Evolutionary conservation across 2,329 filamentous ascomycete genomes (phyloP), one percentile per base, ranked within the genome.

Genomic region (Fusarium zealandicum): DNA sequence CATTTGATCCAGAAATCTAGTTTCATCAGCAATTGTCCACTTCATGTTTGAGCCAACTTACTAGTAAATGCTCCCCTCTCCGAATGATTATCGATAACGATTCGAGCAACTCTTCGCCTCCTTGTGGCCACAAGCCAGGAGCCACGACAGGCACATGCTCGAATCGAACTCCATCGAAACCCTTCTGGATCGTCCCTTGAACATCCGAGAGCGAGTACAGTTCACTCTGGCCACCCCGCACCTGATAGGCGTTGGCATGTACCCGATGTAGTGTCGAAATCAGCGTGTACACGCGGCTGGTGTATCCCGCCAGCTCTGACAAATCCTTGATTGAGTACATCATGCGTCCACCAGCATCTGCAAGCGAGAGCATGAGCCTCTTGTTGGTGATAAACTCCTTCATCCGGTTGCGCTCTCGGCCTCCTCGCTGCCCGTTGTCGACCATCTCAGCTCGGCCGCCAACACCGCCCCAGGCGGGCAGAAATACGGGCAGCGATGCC

Each of bases 311-410:
- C 28, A 99, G 81, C 72, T 99, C 95, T 2, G 93, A 93, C 30
- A 99, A 84, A 70, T 99, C 96, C 76, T 99, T 99, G 80, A 99
- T 96, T 58, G 90, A 95, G 79, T 99, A 99, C 95, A 99, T 99
- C 92, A 99, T 97, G 39, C 95, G 85, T 20, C 93, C 93, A 54
- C 95, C 95, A 2, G 95, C 95, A 74, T 99, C 95, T 9, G 95
- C 95, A 31, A 99, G 83, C 13, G 93, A 98, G 27, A 99, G 83
- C 95, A 99, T 98, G 32, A 99, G 87, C 5, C 95, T 87, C 75
- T 99, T 98, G 78, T 99, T 99, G 11, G 95, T 99, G 75, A 99
- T 97, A 75, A 99, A 99, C 28, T 96, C 92, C 77, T 96, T 95
- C 91, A 98, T 99, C 33, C 96, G 90, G 51, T 88, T 87, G 39